phyloP scores from a whole-genome alignment of 2,329 filamentous ascomycete genomes.

The Colletotrichum theobromicola region DNA sequence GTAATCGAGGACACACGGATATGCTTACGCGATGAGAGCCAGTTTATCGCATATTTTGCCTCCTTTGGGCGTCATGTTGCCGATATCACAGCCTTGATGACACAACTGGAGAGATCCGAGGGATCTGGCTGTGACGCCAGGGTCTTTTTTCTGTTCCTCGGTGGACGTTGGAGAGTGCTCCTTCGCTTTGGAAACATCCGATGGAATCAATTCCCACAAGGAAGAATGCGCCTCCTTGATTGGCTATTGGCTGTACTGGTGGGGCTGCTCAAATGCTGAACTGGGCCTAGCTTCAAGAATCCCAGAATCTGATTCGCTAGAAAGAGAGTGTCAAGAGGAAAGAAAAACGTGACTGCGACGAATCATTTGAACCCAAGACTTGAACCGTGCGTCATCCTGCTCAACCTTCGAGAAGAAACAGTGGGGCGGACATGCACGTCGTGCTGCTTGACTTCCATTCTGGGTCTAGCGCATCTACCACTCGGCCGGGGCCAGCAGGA shows the following conservation, averaged over 20 bases:
- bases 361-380: background rate
- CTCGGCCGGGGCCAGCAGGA: background rate
- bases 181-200: background rate
- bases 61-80: background rate
- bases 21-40: background rate
- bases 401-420: background rate
- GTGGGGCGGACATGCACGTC: background rate
- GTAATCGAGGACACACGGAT: background rate
- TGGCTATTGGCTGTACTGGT: background rate
- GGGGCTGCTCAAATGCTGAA: background rate
- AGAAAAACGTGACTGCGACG: background rate
- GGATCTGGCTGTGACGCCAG: background rate
- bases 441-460: constrained; percentile 36
- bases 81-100: background rate
- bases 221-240: background rate
- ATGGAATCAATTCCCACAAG: background rate
- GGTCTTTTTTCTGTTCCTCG: background rate
- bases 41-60: background rate
- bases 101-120: background rate
- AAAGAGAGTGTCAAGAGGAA: background rate
- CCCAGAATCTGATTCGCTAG: background rate
- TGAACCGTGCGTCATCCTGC: background rate
- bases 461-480: constrained; percentile 27
- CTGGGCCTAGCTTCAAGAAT: background rate
- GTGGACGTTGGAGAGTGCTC: background rate